These are phyloP conservation scores for Spathaspora boniae DNA, from an alignment of 805 yeast genomes.

Conservation along the genomic window DNA sequence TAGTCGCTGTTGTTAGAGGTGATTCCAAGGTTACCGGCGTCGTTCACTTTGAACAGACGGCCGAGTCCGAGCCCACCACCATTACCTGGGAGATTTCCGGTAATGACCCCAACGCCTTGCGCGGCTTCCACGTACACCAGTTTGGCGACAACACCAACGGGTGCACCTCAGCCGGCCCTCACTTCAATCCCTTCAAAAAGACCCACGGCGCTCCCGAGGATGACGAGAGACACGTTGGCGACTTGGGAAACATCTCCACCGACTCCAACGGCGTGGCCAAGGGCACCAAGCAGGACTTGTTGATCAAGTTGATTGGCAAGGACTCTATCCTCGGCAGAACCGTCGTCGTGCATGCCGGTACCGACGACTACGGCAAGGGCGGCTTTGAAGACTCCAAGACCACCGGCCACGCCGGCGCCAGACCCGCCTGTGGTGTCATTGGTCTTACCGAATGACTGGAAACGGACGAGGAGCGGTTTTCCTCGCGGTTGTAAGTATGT, in stretches of 20 bases:
- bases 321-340: constrained; percentile 92
- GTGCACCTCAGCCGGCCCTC: constrained; percentile 98
- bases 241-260: constrained; percentile 89
- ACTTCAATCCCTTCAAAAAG: constrained; percentile 86
- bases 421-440: constrained; percentile 98
- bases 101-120: constrained; percentile 78
- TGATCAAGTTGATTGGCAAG: constrained; percentile 81
- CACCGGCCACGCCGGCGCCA: constrained; percentile 97
- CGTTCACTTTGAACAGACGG: constrained; percentile 80
- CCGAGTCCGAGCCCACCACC: constrained; percentile 80
- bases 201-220: constrained; percentile 92
- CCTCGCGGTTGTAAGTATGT: no score
- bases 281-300: constrained; percentile 76
- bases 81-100: constrained; percentile 87
- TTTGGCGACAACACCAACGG: constrained; percentile 99
- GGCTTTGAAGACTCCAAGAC: constrained; percentile 86
- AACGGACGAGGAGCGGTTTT: no score
- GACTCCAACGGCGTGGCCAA: constrained; percentile 87
- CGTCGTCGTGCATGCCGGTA: constrained; percentile 89
- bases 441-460: constrained; percentile 50
- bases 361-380: constrained; percentile 93
- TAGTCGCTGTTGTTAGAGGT: constrained; percentile 95
- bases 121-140: constrained; percentile 98
- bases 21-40: constrained; percentile 86
- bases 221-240: constrained; percentile 85